phyloP scores from a whole-genome alignment of 805 yeast genomes.

The Ogataea philodendri region DNA sequence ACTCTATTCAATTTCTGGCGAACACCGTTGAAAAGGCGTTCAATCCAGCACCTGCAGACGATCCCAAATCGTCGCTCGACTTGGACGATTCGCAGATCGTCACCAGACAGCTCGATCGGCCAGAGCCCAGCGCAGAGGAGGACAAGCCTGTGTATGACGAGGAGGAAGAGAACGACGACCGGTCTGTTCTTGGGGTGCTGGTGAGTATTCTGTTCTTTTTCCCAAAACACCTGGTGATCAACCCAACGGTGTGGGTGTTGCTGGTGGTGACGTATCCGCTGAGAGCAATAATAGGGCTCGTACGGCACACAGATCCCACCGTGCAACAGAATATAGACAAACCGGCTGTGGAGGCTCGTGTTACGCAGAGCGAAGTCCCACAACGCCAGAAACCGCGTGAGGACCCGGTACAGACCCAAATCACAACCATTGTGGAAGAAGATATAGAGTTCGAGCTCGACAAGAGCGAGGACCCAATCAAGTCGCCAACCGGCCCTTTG shows the following conservation, averaged over 20 bases:
- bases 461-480: constrained; percentile 33
- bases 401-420: constrained; percentile 13
- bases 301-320: background rate
- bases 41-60: constrained; percentile 15
- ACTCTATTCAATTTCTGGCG: constrained; percentile 34
- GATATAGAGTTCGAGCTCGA: constrained; percentile 36
- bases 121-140: constrained; percentile 1
- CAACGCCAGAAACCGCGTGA: constrained; percentile 5
- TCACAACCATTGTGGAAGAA: constrained; percentile 35
- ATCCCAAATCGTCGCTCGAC: constrained; percentile 2
- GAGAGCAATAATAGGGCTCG: constrained; percentile 30
- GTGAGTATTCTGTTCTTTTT: constrained; percentile 41
- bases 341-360: background rate
- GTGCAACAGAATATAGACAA: background rate
- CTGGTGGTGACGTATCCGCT: constrained; percentile 57
- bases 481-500: constrained; percentile 32
- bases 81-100: constrained; percentile 23
- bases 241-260: constrained; percentile 52
- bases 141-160: constrained; percentile 6
- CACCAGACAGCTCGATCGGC: constrained; percentile 18
- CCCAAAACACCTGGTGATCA: constrained; percentile 49
- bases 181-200: constrained; percentile 18
- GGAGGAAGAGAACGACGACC: constrained; percentile 8
- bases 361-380: background rate
- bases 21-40: constrained; percentile 33